These are phyloP conservation scores for Fagus crenata DNA, from an alignment of 306 rosid genomes.

Conservation along the genomic window DNA sequence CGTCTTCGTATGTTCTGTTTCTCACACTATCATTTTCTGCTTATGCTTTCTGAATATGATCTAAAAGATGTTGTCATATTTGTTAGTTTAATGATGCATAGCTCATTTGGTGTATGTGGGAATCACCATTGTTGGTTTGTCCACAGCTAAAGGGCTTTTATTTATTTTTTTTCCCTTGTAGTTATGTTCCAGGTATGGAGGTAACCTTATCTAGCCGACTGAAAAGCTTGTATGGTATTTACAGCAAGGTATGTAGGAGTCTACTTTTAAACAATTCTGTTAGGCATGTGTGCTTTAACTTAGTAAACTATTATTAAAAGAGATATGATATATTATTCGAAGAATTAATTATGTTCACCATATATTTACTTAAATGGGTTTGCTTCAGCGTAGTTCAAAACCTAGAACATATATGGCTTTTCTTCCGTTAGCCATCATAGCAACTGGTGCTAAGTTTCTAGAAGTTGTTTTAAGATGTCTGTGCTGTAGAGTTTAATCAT, in stretches of 20 bases:
- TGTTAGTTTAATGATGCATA: neutral
- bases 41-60: constrained; percentile 29
- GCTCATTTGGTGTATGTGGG: neutral
- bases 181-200: constrained; percentile 98
- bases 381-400: neutral
- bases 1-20: constrained; percentile 79
- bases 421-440: neutral
- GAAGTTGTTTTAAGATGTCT: neutral
- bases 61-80: neutral
- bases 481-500: neutral
- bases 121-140: constrained; percentile 1
- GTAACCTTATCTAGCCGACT: constrained; percentile 87
- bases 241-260: constrained; percentile 70
- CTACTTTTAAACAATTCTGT: constrained; percentile 25
- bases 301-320: neutral
- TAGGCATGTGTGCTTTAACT: constrained; percentile 1
- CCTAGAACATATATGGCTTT: neutral
- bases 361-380: neutral
- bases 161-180: constrained; percentile 44
- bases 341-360: neutral
- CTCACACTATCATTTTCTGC: constrained; percentile 26
- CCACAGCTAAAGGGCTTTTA: neutral
- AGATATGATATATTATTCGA: neutral
- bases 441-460: neutral
- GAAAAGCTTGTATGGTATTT: constrained; percentile 90